Base-by-base conservation (phyloP, 164 flowering plant genomes). In the Vitis amurensis region DNA sequence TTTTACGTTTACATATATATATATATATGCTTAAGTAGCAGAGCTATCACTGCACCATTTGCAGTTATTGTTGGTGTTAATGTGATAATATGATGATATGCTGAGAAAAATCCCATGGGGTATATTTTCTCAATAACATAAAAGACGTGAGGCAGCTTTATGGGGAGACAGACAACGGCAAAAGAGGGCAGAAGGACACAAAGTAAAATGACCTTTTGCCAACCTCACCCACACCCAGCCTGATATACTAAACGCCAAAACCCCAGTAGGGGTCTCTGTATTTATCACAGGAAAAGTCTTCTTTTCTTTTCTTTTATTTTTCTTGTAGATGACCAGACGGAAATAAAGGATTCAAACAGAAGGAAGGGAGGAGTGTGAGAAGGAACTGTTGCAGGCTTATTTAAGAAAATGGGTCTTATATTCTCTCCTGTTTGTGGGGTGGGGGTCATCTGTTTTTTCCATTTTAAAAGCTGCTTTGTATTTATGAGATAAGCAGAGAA, bases 231-330 rank as follows among this genome's bases (percentile, higher is more conserved):
- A 52, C 68, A 68, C 63, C 73, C 64, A 75, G 51, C 60, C 62
- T 72, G 69, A 73, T 73, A 73, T 73, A 62, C 47, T 63, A 57
- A 70, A 73, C 56, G 68, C 74, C 77, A 73, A 79, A 68, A 74
- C 73, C 61, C 71, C 80, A 83, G 84, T 71, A 75, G 79, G 76
- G 73, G 71, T 70, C 77, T 75, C 79, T 72, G 80, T 70, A 68
- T 50, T 59, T 64, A 55, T 70, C 75, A 51, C 70, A 64, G 62
- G 55, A 64, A 78, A 82, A 70, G 67, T 77, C 82, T 76, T 77
- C 68, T 64, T 27, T 57, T 60, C 27, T 23, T 23, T 23, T 23
- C 27, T 23, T 37, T 37, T 37, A 0, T 37, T 6, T 37, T 6
- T 37, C 44, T 37, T 74, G 66, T 67, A 78, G 72, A 77, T 76